Evolutionary conservation across 805 yeast genomes (phyloP).

Genomic region (Kazachstania psychrophila): DNA sequence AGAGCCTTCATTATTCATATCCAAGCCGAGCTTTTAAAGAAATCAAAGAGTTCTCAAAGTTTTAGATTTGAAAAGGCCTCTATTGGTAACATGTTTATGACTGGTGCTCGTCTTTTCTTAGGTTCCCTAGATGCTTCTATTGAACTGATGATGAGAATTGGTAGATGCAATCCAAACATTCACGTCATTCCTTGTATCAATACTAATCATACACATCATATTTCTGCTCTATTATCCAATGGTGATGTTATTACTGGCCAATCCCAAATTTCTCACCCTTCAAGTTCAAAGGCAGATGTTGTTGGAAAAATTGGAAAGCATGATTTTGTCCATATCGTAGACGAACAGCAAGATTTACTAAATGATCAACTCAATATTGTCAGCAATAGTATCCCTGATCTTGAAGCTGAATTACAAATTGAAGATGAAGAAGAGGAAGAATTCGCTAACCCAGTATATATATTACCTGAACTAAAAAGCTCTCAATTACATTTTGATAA

Average conservation of each 20-base stretch:
- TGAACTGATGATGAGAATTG: slow-evolving; percentile 59
- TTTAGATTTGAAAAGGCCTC: slow-evolving; percentile 73
- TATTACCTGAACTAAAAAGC: slow-evolving; percentile 63
- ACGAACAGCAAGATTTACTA: neutral
- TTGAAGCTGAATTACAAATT: slow-evolving; percentile 23
- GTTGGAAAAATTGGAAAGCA: neutral
- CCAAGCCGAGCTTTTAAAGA: slow-evolving; percentile 64
- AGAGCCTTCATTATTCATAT: slow-evolving; percentile 71
- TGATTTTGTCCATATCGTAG: slow-evolving; percentile 1
- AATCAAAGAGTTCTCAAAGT: slow-evolving; percentile 36
- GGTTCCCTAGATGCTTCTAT: slow-evolving; percentile 82
- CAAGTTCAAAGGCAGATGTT: slow-evolving; percentile 13
- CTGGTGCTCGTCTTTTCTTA: slow-evolving; percentile 72
- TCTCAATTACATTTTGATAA: slow-evolving; percentile 72
- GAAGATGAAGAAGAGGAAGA: slow-evolving; percentile 47
- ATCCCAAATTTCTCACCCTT: slow-evolving; percentile 87
- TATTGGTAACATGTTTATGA: slow-evolving; percentile 73
- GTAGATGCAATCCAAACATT: slow-evolving; percentile 34
- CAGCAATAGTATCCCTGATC: neutral
- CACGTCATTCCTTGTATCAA: slow-evolving; percentile 73
- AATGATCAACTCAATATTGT: too few relatives aligned
- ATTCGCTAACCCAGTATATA: slow-evolving; percentile 38
- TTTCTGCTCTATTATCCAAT: slow-evolving; percentile 61
- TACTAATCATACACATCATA: slow-evolving; percentile 78
- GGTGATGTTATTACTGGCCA: slow-evolving; percentile 81